A percentile compares a stretch with the other conserved stretches of the same genome.
Evolutionary conservation across 805 yeast genomes (phyloP).

Genomic region (Danielia reshetovae): DNA sequence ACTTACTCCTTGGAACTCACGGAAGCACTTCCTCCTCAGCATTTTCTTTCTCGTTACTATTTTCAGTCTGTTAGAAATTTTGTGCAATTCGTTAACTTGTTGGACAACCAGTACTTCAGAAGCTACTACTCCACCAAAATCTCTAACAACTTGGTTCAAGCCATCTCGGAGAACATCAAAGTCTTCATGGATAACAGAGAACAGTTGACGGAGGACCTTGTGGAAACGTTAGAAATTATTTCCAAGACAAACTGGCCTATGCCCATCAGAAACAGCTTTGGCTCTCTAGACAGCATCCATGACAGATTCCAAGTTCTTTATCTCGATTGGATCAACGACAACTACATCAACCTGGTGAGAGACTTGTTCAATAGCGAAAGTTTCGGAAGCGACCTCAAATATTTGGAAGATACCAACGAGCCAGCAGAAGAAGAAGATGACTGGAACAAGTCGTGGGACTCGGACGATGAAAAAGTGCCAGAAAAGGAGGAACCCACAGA

Average conservation of each 20-base stretch:
- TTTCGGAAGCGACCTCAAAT: constrained; percentile 4
- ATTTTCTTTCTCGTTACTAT: constrained; percentile 7
- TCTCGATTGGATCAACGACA: constrained; percentile 29
- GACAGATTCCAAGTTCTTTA: constrained; percentile 26
- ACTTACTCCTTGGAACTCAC: neutral
- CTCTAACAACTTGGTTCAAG: constrained; percentile 25
- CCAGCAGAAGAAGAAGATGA: constrained; percentile 10
- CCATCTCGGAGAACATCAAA: constrained; percentile 28
- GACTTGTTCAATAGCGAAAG: constrained; percentile 10
- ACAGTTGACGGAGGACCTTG: constrained; percentile 17
- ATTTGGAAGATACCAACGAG: constrained; percentile 9
- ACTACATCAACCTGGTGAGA: constrained; percentile 29
- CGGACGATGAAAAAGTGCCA: constrained; percentile 8
- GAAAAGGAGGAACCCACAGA: constrained; percentile 7
- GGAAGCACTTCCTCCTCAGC: neutral
- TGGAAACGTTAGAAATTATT: constrained; percentile 16
- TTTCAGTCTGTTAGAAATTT: constrained; percentile 25
- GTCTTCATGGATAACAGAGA: constrained; percentile 16
- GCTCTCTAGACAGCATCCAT: constrained; percentile 15
- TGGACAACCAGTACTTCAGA: constrained; percentile 20
- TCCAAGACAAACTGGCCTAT: constrained; percentile 23
- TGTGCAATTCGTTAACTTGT: constrained; percentile 26
- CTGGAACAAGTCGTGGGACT: constrained; percentile 17
- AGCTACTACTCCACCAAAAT: constrained; percentile 25
- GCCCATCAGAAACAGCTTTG: constrained; percentile 16